Evolutionary conservation across 495 filamentous ascomycete species (phyloP).

Genomic region (Aspergillus heteromorphus): DNA sequence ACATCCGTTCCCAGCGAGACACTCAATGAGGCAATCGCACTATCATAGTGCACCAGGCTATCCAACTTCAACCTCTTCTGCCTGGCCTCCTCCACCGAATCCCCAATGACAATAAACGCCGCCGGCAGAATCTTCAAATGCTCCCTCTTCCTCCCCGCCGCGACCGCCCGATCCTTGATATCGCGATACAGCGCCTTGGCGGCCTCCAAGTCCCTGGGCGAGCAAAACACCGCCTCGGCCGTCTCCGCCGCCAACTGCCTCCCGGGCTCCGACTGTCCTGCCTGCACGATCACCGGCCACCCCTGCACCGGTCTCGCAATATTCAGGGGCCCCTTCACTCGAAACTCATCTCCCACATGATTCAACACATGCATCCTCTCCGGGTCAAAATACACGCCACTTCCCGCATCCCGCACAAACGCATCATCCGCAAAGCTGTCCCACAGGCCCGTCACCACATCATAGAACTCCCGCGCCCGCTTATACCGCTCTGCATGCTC

Average conservation of each 20-base stretch:
- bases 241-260: slow-evolving; percentile 50
- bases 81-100: slow-evolving; percentile 40
- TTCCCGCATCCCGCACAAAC: slow-evolving; percentile 43
- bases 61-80: slow-evolving; percentile 46
- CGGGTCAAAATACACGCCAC: slow-evolving; percentile 44
- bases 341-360: slow-evolving; percentile 45
- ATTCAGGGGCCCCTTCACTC: slow-evolving; percentile 45
- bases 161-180: slow-evolving; percentile 42
- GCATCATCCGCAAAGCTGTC: slow-evolving; percentile 53
- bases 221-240: slow-evolving; percentile 50
- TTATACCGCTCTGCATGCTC: slow-evolving; percentile 34
- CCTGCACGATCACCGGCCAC: slow-evolving; percentile 53
- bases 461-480: slow-evolving; percentile 36
- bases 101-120: slow-evolving; percentile 42
- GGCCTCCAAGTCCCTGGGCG: slow-evolving; percentile 31
- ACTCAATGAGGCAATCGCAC: slow-evolving; percentile 49
- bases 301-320: slow-evolving; percentile 50
- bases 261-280: slow-evolving; percentile 50
- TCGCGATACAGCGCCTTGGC: slow-evolving; percentile 50
- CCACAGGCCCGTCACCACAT: slow-evolving; percentile 39
- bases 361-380: slow-evolving; percentile 44
- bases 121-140: slow-evolving; percentile 51
- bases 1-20: slow-evolving; percentile 44
- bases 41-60: slow-evolving; percentile 51
- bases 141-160: slow-evolving; percentile 36